These are phyloP conservation scores for Linum usitatissimum DNA, from an alignment of 345 rosid species.

Conservation along the genomic window DNA sequence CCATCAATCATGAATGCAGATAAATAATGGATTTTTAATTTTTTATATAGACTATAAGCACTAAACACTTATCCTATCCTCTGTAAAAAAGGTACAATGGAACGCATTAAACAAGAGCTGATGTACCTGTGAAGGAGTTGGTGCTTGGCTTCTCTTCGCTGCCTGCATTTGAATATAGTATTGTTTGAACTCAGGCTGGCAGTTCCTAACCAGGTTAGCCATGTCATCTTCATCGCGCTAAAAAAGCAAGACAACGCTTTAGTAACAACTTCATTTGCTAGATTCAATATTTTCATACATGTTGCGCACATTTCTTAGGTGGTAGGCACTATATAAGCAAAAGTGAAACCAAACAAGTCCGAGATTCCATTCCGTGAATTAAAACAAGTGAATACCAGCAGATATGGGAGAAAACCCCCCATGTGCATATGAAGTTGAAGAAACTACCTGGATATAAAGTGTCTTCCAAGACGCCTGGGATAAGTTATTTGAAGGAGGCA, in stretches of 20 bases:
- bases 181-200: conserved; percentile 70
- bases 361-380: not conserved
- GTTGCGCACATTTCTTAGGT: not conserved
- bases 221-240: conserved; percentile 91
- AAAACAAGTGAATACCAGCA: not conserved
- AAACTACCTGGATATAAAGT: conserved; percentile 69
- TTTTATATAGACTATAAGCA: not conserved
- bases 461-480: conserved; percentile 85
- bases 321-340: not conserved
- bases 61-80: not conserved
- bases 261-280: not conserved
- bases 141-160: conserved; percentile 88
- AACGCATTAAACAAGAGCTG: no score
- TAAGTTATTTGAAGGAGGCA: conserved; percentile 44
- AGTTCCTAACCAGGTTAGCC: conserved; percentile 62
- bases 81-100: no score
- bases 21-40: no score
- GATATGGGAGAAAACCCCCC: not conserved
- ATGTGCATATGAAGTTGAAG: conserved; percentile 1
- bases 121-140: conserved; percentile 74
- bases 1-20: not conserved
- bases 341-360: not conserved
- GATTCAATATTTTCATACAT: conserved; percentile 4
- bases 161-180: conserved; percentile 93
- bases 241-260: conserved; percentile 14